Conservation (phyloP, 1,139 yeast species). For the Protomyces gravidus region DNA sequence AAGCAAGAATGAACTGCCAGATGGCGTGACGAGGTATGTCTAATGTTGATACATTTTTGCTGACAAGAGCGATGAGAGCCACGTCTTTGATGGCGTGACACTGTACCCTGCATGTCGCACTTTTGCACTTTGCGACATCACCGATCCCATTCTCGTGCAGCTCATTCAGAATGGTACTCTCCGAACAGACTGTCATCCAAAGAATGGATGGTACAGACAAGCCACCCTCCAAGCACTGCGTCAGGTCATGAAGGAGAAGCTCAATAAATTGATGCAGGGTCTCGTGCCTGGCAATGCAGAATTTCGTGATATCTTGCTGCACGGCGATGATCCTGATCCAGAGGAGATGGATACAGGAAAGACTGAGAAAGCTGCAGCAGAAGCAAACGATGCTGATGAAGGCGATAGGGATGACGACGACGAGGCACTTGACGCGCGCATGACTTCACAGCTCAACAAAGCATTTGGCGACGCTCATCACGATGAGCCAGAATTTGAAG, state of each 20-base stretch:
- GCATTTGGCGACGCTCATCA: background rate
- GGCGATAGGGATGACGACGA: background rate
- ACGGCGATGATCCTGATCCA: slow-evolving; percentile 18
- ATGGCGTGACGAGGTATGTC: background rate
- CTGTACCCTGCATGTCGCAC: slow-evolving; percentile 61
- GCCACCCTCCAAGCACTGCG: slow-evolving; percentile 40
- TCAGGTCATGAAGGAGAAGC: slow-evolving; percentile 65
- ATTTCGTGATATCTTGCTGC: background rate
- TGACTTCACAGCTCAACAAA: background rate
- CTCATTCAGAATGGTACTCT: slow-evolving; percentile 45
- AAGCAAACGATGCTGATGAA: background rate
- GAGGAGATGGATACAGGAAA: background rate
- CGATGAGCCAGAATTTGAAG: background rate
- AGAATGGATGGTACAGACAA: slow-evolving; percentile 45
- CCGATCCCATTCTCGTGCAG: slow-evolving; percentile 58
- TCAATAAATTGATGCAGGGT: slow-evolving; percentile 37
- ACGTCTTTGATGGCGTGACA: slow-evolving; percentile 67
- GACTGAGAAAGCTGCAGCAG: background rate
- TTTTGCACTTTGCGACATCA: slow-evolving; percentile 76
- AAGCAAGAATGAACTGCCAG: background rate
- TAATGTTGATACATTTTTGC: slow-evolving; percentile 38
- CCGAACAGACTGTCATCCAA: slow-evolving; percentile 48
- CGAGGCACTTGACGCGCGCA: background rate
- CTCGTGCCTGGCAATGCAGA: slow-evolving; percentile 9
- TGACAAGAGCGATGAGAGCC: slow-evolving; percentile 36